Conservation (phyloP, 2,329 filamentous ascomycete genomes). For the Ceratocystis smalleyi region DNA sequence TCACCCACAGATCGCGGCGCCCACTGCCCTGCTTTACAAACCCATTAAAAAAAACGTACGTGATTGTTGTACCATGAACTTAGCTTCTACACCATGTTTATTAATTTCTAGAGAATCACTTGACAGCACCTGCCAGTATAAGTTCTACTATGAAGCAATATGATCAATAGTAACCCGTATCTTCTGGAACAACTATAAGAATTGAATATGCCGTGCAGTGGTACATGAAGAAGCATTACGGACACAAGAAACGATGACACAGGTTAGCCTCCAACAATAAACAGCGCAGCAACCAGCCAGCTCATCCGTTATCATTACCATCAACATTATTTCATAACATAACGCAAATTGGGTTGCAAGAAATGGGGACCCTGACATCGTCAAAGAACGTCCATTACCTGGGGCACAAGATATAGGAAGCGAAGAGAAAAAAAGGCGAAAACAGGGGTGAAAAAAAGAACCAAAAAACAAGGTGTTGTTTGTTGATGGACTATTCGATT, state of each 20-base stretch:
- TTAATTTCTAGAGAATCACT: too few relatives aligned
- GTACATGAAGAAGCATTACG: too few relatives aligned
- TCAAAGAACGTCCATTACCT: neutral
- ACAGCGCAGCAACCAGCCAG: neutral
- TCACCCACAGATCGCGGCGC: too few relatives aligned
- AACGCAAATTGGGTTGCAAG: neutral
- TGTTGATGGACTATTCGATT: constrained; percentile 40
- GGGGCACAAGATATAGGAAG: constrained; percentile 14
- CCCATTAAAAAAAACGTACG: too few relatives aligned
- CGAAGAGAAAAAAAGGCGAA: constrained; percentile 17
- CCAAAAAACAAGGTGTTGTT: constrained; percentile 21
- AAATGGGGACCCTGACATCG: neutral
- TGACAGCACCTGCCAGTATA: too few relatives aligned
- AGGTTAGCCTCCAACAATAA: neutral
- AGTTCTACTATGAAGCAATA: too few relatives aligned
- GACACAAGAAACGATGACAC: neutral
- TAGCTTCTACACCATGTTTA: too few relatives aligned
- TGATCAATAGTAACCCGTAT: too few relatives aligned
- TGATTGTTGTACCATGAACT: too few relatives aligned
- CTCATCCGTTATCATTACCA: constrained; percentile 1
- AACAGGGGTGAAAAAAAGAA: constrained; percentile 17
- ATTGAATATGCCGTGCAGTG: too few relatives aligned
- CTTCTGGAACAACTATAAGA: too few relatives aligned
- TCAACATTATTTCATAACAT: constrained; percentile 1
- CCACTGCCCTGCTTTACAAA: neutral